Evolutionary conservation across 1,139 yeast species (phyloP).

Genomic region (Suzukiozyma palmioleophila): DNA sequence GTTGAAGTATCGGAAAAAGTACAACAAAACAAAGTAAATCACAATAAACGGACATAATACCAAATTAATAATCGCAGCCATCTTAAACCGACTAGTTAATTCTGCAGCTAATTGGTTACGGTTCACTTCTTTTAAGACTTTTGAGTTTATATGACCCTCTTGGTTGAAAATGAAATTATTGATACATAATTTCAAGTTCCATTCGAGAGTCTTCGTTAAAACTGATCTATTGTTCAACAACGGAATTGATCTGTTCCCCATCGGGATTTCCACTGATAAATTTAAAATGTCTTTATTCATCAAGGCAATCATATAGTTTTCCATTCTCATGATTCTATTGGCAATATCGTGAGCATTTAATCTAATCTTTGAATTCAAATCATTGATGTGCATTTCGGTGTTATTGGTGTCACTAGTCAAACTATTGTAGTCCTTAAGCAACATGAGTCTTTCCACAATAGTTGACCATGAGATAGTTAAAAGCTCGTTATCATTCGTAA

Average conservation of each 20-base stretch:
- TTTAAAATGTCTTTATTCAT: constrained; percentile 76
- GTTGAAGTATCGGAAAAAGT: constrained; percentile 87
- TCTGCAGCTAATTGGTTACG: constrained; percentile 66
- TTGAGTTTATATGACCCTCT: constrained; percentile 77
- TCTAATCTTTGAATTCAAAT: constrained; percentile 64
- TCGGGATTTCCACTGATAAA: constrained; percentile 31
- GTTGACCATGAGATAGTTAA: constrained; percentile 94
- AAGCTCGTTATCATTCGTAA: constrained; percentile 68
- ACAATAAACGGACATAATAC: constrained; percentile 83
- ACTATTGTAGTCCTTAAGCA: constrained; percentile 76
- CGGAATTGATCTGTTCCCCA: constrained; percentile 10
- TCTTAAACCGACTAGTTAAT: constrained; percentile 69
- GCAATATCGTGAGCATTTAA: constrained; percentile 93
- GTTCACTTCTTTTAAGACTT: constrained; percentile 67
- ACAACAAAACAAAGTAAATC: constrained; percentile 71
- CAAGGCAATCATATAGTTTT: constrained; percentile 86
- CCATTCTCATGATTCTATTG: constrained; percentile 91
- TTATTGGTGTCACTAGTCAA: constrained; percentile 35
- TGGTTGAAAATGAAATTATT: constrained; percentile 81
- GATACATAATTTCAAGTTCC: constrained; percentile 88
- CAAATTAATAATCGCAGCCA: constrained; percentile 84
- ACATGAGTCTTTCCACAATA: constrained; percentile 73
- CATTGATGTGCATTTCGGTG: constrained; percentile 31
- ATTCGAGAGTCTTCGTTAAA: constrained; percentile 83
- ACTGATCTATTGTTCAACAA: constrained; percentile 32